Conservation (phyloP, 208 protist species). For the Leishmania tarentolae region DNA sequence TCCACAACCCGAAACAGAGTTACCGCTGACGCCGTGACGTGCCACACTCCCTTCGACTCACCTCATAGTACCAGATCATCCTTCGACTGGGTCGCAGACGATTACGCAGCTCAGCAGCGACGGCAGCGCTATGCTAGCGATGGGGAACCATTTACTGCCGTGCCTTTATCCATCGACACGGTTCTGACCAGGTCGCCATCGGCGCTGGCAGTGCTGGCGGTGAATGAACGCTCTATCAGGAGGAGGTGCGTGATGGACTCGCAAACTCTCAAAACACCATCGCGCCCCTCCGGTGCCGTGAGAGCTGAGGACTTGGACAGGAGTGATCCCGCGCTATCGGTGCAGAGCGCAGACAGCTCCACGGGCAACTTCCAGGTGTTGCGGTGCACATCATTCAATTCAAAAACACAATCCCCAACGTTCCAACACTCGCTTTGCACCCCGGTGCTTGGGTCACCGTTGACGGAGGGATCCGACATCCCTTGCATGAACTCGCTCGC, state of each 20-base stretch:
- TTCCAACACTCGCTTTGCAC: neutral
- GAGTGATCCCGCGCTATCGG: neutral
- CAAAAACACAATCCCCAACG: neutral
- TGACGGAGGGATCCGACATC: slow-evolving; percentile 3
- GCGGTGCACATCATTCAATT: neutral
- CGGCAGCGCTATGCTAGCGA: neutral
- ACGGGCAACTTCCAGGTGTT: neutral
- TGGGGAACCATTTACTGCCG: neutral
- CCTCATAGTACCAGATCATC: slow-evolving; percentile 2
- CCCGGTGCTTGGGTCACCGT: neutral
- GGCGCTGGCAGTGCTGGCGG: neutral
- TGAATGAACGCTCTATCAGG: neutral
- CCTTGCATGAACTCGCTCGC: slow-evolving; percentile 4
- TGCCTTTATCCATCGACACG: neutral
- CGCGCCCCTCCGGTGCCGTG: neutral
- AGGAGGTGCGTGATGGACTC: neutral
- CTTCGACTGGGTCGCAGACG: slow-evolving; percentile 20
- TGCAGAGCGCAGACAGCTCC: neutral
- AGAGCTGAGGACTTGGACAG: neutral
- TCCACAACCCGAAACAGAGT: neutral
- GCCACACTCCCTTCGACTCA: neutral
- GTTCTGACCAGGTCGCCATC: neutral
- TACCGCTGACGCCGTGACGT: neutral
- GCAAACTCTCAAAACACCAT: neutral
- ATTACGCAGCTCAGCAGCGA: slow-evolving; percentile 6